Base-by-base conservation (phyloP, 192 early-diverging fungal genomes). In the Pecoramyces ruminantium region DNA sequence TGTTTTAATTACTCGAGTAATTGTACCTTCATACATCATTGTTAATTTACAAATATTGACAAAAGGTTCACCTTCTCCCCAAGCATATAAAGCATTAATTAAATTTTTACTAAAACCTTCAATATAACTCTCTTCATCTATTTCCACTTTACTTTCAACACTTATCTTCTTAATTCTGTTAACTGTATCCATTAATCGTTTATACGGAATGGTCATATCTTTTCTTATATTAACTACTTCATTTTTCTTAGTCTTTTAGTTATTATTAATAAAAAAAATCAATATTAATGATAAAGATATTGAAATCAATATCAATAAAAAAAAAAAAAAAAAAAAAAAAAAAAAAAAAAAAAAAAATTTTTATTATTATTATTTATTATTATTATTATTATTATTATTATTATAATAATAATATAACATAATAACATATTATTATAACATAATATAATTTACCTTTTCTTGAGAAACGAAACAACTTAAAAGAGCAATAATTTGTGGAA, bases 11-110 rank as follows among this genome's bases (percentile, higher is more conserved):
- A 90, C 88, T 42, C 96, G 91, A 82, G 97, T 96, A 29, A 98
- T 90, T 28, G 90, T 92, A 77, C 97, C 97, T 85, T 99, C 97
- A 89, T 95, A 97, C 17, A 95, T 92, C 67, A 93, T 92, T 1
- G 96, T 97, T 92, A 97, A 92, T 82, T 96, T 93, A 85, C 95
- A 96, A 82, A 97, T 97, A 85, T 96, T 94, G 29, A 87, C 88
- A 84, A 99, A 99, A 83, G 93, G 94, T 67, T 94, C 94, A 1
- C 96, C 96, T 80, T 93, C 87, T 28, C 89, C 92, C 97, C 96
- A 98, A 1, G 92, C 92, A 83, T 92, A 96, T 78, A 95, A 94
- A 28, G 97, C 95, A 82, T 96, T 93, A 94, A 99, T 98, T 28
- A 99, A 84, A 40, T 95, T 93, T 5, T 93, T 89, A 8, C 90